A percentile compares a stretch with the other conserved stretches of the same genome.
phyloP scores from a whole-genome alignment of 495 filamentous ascomycete genomes.

The Aspergillus kassunensis region DNA sequence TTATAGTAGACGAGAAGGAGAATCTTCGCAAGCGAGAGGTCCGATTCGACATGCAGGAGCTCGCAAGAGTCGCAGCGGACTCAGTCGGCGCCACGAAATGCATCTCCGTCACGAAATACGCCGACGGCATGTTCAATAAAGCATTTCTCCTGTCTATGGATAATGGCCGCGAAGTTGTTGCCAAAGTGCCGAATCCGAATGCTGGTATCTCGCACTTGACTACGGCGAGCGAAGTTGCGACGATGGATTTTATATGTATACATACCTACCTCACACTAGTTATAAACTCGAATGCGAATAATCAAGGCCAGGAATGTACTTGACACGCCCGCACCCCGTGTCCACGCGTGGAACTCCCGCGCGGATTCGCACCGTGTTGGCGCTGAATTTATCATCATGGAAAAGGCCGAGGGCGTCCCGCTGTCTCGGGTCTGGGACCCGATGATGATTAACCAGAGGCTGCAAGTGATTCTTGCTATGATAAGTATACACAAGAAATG shows the following conservation, averaged over 20 bases:
- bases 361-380: constrained; percentile 27
- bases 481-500: constrained; percentile 29
- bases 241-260: constrained; percentile 36
- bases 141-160: constrained; percentile 39
- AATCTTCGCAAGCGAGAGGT: constrained; percentile 33
- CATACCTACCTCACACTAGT: constrained; percentile 3
- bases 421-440: constrained; percentile 27
- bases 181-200: constrained; percentile 36
- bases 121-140: constrained; percentile 40
- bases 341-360: constrained; percentile 25
- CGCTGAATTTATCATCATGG: constrained; percentile 38
- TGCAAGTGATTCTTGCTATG: constrained; percentile 30
- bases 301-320: constrained; percentile 21
- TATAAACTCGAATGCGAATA: constrained; percentile 5
- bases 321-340: constrained; percentile 25
- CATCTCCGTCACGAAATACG: constrained; percentile 27
- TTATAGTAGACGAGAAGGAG: constrained; percentile 31
- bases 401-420: constrained; percentile 25
- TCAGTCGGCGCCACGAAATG: constrained; percentile 31
- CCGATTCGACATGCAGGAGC: constrained; percentile 32
- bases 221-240: constrained; percentile 40
- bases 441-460: constrained; percentile 25
- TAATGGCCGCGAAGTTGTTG: constrained; percentile 34
- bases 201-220: constrained; percentile 31
- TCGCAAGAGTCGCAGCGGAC: constrained; percentile 32